phyloP scores from a whole-genome alignment of 169 alveolate species.

The Perkinsus chesapeaki region DNA sequence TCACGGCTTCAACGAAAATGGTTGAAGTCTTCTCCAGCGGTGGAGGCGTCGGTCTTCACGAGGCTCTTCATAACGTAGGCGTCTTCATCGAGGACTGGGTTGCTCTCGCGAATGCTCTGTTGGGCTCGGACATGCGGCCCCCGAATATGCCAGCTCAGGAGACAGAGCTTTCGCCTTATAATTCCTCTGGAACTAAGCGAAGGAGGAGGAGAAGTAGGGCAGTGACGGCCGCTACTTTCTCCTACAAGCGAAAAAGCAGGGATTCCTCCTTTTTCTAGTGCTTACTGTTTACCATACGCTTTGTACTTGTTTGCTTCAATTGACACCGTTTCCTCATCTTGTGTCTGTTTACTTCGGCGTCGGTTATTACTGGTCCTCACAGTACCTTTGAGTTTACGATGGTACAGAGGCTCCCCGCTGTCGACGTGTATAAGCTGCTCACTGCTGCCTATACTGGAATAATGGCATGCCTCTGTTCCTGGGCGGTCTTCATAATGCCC shows the following conservation, averaged over 20 bases:
- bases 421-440: background rate
- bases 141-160: background rate
- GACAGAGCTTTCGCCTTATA: background rate
- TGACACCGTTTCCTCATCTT: too few species aligned
- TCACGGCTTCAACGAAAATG: background rate
- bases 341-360: too few species aligned
- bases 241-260: background rate
- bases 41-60: background rate
- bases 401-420: background rate
- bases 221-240: background rate
- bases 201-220: background rate
- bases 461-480: background rate
- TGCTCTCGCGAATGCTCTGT: background rate
- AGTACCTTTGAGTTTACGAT: background rate
- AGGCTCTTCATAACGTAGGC: background rate
- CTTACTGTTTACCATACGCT: too few species aligned
- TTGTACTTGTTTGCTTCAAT: too few species aligned
- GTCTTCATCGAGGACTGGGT: slow-evolving; percentile 2
- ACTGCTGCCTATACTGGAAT: background rate
- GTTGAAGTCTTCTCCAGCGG: background rate
- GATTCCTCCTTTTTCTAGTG: background rate
- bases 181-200: background rate
- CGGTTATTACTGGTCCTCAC: too few species aligned
- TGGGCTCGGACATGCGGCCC: background rate
- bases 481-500: background rate